phyloP scores from a whole-genome alignment of 2,329 filamentous ascomycete genomes.

The Aureobasidium sp. region DNA sequence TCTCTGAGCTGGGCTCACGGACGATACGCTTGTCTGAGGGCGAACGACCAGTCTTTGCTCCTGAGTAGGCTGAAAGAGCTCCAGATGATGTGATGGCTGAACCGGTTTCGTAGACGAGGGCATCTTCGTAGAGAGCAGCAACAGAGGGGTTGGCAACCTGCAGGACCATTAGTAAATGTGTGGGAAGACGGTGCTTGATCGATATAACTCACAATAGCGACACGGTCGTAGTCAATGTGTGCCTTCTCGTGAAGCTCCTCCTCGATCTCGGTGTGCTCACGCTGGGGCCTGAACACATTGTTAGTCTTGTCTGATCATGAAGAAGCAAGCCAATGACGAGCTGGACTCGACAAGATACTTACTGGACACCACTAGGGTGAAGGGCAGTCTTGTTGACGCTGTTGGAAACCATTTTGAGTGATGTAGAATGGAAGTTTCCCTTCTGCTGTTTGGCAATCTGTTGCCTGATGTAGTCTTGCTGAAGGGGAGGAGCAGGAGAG shows the following conservation, averaged over 20 bases:
- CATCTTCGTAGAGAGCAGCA: conserved; percentile 96
- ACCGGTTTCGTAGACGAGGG: conserved; percentile 93
- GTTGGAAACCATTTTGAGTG: conserved; percentile 43
- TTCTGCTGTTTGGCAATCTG: conserved; percentile 52
- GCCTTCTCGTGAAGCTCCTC: conserved; percentile 96
- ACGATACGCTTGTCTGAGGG: conserved; percentile 97
- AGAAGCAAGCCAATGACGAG: conserved; percentile 15
- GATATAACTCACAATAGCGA: conserved; percentile 72
- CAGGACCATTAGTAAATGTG: neutral
- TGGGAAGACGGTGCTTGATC: neutral
- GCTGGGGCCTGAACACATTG: conserved; percentile 55
- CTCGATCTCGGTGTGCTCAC: conserved; percentile 93
- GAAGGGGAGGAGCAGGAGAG: conserved; percentile 32
- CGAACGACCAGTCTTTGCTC: conserved; percentile 94
- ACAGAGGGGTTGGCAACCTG: conserved; percentile 87
- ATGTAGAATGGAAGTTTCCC: conserved; percentile 54
- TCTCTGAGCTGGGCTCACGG: conserved; percentile 79
- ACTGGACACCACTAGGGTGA: conserved; percentile 86
- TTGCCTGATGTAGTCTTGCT: conserved; percentile 51
- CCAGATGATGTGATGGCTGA: conserved; percentile 95
- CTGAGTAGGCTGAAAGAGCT: conserved; percentile 94
- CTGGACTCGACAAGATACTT: conserved; percentile 39
- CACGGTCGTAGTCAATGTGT: conserved; percentile 98
- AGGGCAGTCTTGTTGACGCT: conserved; percentile 85
- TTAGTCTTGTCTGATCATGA: conserved; percentile 12